Conservation (phyloP, 352 stramenopile genomes). For the Globisporangium perplexum region DNA sequence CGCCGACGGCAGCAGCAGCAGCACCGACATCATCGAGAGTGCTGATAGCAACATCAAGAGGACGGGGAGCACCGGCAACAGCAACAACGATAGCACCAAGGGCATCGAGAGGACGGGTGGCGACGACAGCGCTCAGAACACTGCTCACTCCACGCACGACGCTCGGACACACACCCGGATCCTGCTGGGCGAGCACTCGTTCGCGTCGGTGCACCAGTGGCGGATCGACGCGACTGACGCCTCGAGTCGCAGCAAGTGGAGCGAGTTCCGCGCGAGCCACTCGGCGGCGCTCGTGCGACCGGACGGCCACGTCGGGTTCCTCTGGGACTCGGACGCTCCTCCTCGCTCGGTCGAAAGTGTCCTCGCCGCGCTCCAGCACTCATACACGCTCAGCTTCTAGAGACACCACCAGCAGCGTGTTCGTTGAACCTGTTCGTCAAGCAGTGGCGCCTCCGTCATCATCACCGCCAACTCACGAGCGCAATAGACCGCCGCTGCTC, state of each 20-base stretch:
- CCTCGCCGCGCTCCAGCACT: constrained; percentile 8
- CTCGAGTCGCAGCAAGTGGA: constrained; percentile 25
- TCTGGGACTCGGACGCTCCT: constrained; percentile 28
- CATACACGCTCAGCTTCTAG: constrained; percentile 8
- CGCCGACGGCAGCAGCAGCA: no score
- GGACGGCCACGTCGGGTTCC: constrained; percentile 67
- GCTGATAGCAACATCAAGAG: no score
- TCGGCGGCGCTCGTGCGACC: constrained; percentile 62
- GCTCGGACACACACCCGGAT: not conserved
- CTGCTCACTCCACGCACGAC: not conserved
- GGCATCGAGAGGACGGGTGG: no score
- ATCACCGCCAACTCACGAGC: not conserved
- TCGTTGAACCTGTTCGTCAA: not conserved
- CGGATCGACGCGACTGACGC: constrained; percentile 17
- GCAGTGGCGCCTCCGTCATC: no score
- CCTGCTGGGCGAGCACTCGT: not conserved
- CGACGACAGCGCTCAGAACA: no score
- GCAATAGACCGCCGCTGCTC: not conserved
- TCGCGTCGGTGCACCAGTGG: constrained; percentile 30
- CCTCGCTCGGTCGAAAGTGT: not conserved
- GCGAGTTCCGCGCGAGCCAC: constrained; percentile 25
- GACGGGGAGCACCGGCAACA: not conserved
- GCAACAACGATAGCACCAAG: not conserved
- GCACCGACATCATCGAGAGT: no score
- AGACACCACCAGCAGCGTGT: not conserved